These are phyloP conservation scores for Kurtzmaniella quercitrusa DNA, from an alignment of 1,139 yeast genomes.

Conservation along the genomic window DNA sequence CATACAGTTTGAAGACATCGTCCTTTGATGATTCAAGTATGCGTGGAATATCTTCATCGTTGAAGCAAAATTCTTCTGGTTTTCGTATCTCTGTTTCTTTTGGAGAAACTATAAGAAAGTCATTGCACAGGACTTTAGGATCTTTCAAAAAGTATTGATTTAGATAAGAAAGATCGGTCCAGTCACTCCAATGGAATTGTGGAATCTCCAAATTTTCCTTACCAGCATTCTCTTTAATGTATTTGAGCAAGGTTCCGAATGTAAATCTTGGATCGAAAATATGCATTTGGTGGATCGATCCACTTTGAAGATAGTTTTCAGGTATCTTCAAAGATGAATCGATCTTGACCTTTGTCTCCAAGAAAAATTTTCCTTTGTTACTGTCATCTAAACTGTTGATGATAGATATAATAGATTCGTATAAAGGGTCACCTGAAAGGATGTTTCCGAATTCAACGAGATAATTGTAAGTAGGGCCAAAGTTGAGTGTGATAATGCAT, in stretches of 20 bases:
- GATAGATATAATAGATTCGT: background rate
- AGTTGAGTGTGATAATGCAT: background rate
- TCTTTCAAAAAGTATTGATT: constrained; percentile 16
- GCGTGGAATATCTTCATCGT: constrained; percentile 20
- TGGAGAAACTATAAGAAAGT: constrained; percentile 19
- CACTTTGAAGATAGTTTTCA: constrained; percentile 10
- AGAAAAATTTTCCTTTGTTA: background rate
- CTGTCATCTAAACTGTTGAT: background rate
- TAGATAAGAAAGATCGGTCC: constrained; percentile 24
- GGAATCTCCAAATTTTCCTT: constrained; percentile 15
- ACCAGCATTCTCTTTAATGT: constrained; percentile 12
- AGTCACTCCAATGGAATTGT: constrained; percentile 37
- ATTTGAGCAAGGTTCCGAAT: constrained; percentile 20
- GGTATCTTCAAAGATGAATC: constrained; percentile 11
- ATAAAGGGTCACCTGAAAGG: background rate
- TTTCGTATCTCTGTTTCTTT: constrained; percentile 15
- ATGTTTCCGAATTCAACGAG: background rate
- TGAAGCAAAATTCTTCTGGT: constrained; percentile 23
- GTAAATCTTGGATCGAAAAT: constrained; percentile 33
- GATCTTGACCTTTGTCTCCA: background rate
- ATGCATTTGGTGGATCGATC: constrained; percentile 12
- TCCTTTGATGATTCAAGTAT: constrained; percentile 8
- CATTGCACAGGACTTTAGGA: constrained; percentile 18
- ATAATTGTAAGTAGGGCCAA: background rate
- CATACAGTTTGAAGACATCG: constrained; percentile 8